These are phyloP conservation scores for Botrytis tulipae DNA, from an alignment of 2,329 filamentous ascomycete species.

Conservation along the genomic window DNA sequence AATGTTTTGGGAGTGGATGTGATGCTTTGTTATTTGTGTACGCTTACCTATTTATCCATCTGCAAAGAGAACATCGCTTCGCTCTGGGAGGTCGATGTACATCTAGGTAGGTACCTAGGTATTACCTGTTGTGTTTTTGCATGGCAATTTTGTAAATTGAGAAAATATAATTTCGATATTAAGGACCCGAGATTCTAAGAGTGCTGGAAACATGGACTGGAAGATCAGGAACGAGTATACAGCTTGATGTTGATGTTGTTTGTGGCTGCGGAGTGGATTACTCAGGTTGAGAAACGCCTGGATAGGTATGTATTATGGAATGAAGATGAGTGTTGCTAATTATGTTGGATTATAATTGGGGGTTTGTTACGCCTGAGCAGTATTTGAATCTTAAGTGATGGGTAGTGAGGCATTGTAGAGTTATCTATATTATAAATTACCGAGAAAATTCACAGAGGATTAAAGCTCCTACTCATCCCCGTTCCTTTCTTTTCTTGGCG, in stretches of 20 bases:
- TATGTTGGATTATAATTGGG: rapidly evolving
- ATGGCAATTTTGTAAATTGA: not conserved
- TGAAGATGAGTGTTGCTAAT: not conserved
- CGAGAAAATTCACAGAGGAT: not conserved
- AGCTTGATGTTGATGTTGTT: not conserved
- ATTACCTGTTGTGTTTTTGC: not conserved
- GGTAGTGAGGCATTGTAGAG: not conserved
- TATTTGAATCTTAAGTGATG: rapidly evolving
- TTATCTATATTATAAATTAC: not conserved
- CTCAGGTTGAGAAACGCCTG: not conserved
- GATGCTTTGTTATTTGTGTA: not conserved
- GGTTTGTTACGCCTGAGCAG: not conserved
- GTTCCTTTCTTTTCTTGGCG: too few relatives aligned
- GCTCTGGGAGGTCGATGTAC: not conserved
- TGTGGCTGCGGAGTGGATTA: not conserved
- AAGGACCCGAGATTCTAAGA: too few relatives aligned
- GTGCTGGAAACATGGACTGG: not conserved
- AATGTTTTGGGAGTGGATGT: not conserved
- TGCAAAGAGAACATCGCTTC: not conserved
- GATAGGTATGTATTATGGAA: rapidly evolving
- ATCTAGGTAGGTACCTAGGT: not conserved
- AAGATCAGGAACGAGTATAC: not conserved
- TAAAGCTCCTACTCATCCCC: not conserved
- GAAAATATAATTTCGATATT: too few relatives aligned
- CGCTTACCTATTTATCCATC: not conserved